Evolutionary conservation across 176 grass and related monocot genomes (phyloP), one percentile per base, ranked within the genome.

Genomic region (Juncus effusus): DNA sequence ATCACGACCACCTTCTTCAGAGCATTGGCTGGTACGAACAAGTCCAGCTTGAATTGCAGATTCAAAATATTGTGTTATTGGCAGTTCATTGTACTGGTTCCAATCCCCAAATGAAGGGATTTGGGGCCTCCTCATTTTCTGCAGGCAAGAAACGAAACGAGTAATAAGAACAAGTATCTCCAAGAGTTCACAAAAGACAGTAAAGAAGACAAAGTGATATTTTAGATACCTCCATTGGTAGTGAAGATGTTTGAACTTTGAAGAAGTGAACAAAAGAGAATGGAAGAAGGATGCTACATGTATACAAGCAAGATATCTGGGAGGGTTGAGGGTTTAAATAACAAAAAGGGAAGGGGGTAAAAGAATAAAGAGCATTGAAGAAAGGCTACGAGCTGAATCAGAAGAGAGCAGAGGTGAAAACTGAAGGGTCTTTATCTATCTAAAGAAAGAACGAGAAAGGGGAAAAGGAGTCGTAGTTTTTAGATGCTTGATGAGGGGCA

Each of bases 21-120:
- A 55, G 54, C 42, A 70, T 62, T 70, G 67, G 65, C 74, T 56
- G 67, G 78, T 79, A 65, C 73, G 77, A 56, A 82, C 74, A 50
- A 90, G 69, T 74, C 79, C 80, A 52, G 83, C 73, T 70, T 86
- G 79, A 79, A 85, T 86, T 16, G 82, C 87, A 3, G 83, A 73
- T 60, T 90, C 87, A 16, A 90, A 90, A 76, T 90, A 86, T 61
- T 90, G 87, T 16, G 83, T 90, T 77, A 90, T 86, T 4, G 87
- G 80, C 14, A 86, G 69, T 54, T 83, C 87, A 28, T 77, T 72
- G 72, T 80, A 90, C 76, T 83, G 79, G 70, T 90, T 84, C 87
- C 87, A 90, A 64, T 77, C 13, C 38, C 87, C 87, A 42, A 90
- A 86, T 13, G 79, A 77, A 40, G 87, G 87, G 51, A 90, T 82